These are phyloP conservation scores for Arctium minus DNA, from an alignment of 129 eudicot species.

Conservation along the genomic window DNA sequence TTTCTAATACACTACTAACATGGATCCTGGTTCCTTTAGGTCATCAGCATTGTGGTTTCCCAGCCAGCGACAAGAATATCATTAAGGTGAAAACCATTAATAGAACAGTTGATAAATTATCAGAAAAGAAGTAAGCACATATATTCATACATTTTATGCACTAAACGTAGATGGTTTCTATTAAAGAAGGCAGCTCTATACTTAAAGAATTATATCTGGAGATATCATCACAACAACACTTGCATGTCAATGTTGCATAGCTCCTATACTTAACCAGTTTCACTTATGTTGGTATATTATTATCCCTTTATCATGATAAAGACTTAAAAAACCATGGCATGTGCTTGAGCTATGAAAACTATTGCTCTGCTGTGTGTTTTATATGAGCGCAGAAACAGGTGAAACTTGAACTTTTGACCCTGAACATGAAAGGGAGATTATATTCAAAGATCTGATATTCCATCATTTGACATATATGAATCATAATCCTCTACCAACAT, in stretches of 20 bases:
- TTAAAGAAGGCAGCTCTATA: background rate
- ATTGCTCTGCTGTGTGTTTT: background rate
- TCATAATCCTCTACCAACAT: background rate
- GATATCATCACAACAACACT: background rate
- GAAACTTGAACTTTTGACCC: background rate
- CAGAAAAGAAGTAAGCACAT: background rate
- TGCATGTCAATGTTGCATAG: background rate
- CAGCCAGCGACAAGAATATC: conserved; percentile 27
- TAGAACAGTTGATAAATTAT: conserved; percentile 1
- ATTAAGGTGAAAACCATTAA: conserved; percentile 59
- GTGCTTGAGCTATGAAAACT: background rate
- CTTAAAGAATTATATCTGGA: background rate
- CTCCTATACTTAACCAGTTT: background rate
- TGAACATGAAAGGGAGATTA: background rate
- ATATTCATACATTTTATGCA: conserved; percentile 7
- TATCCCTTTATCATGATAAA: background rate
- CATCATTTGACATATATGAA: background rate
- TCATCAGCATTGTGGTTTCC: conserved; percentile 37
- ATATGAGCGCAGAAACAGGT: background rate
- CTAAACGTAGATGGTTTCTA: conserved; percentile 5
- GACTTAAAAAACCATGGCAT: background rate
- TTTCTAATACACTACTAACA: background rate
- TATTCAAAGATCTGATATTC: background rate
- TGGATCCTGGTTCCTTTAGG: conserved; percentile 45
- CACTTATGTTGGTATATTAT: background rate